These are phyloP conservation scores for Purshia tridentata DNA, from an alignment of 306 rosid species.

Conservation along the genomic window DNA sequence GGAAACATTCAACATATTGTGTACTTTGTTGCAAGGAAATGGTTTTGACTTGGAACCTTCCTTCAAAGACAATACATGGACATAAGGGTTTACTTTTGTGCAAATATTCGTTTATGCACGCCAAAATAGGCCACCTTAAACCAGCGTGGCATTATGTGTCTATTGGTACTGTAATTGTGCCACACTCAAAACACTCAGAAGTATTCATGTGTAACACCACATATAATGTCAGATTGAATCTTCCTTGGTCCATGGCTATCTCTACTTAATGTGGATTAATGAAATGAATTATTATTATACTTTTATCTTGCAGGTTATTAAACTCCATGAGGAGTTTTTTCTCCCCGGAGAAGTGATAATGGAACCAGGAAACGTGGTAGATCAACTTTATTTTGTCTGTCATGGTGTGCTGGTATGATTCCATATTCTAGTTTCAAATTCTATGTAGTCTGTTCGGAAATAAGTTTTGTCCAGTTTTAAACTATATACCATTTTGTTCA, in stretches of 20 bases:
- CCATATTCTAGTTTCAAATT: not conserved
- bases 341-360: conserved; percentile 90
- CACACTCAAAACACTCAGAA: not conserved
- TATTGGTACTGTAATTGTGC: not conserved
- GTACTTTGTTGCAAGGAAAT: conserved; percentile 1
- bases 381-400: conserved; percentile 93
- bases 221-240: not conserved
- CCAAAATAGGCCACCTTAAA: not conserved
- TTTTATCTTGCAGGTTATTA: conserved; percentile 61
- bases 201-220: not conserved
- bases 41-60: not conserved
- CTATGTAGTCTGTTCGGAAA: not conserved
- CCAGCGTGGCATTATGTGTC: not conserved
- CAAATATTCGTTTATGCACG: not conserved
- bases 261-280: conserved; percentile 1
- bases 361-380: conserved; percentile 89
- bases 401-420: conserved; percentile 80
- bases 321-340: conserved; percentile 91
- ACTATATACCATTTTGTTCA: not conserved
- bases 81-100: not conserved
- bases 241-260: not conserved
- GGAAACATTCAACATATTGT: not conserved
- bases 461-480: not conserved
- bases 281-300: conserved; percentile 19
- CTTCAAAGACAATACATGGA: not conserved